Evolutionary conservation across 2,329 filamentous ascomycete species (phyloP).

Genomic region (Pseudogymnoascus sp.): DNA sequence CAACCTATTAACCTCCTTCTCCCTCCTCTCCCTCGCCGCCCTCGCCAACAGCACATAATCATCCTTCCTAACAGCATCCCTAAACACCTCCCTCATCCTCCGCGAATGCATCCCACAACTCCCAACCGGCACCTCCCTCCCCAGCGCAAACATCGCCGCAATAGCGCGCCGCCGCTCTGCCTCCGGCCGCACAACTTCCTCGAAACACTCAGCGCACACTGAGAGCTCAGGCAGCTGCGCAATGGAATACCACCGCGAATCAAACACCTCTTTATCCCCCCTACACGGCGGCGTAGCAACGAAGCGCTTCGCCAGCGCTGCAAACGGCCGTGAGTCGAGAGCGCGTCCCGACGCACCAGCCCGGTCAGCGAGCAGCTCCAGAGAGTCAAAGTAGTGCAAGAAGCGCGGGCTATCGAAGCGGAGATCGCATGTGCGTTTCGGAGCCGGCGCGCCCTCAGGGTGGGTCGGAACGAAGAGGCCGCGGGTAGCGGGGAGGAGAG

Average conservation of each 20-base stretch:
- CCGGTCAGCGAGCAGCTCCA: conserved; percentile 48
- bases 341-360: conserved; percentile 29
- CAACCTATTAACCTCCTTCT: conserved; percentile 47
- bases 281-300: conserved; percentile 38
- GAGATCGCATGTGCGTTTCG: conserved; percentile 55
- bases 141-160: conserved; percentile 55
- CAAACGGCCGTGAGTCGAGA: conserved; percentile 23
- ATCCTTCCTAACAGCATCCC: conserved; percentile 53
- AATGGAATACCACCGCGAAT: conserved; percentile 69
- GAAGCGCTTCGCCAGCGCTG: conserved; percentile 18
- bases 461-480: conserved; percentile 48
- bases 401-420: conserved; percentile 51
- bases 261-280: conserved; percentile 53
- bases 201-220: conserved; percentile 80
- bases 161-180: conserved; percentile 45
- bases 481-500: conserved; percentile 62
- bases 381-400: conserved; percentile 48
- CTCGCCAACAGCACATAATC: conserved; percentile 55
- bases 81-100: conserved; percentile 69
- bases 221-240: conserved; percentile 67
- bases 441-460: conserved; percentile 35
- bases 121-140: conserved; percentile 43
- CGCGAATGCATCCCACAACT: conserved; percentile 74
- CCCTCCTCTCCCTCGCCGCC: conserved; percentile 49
- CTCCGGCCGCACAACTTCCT: conserved; percentile 66